A percentile compares a stretch with the other conserved stretches of the same genome.
phyloP scores from a whole-genome alignment of 805 yeast species.

The Naumovozyma dairenensis region DNA sequence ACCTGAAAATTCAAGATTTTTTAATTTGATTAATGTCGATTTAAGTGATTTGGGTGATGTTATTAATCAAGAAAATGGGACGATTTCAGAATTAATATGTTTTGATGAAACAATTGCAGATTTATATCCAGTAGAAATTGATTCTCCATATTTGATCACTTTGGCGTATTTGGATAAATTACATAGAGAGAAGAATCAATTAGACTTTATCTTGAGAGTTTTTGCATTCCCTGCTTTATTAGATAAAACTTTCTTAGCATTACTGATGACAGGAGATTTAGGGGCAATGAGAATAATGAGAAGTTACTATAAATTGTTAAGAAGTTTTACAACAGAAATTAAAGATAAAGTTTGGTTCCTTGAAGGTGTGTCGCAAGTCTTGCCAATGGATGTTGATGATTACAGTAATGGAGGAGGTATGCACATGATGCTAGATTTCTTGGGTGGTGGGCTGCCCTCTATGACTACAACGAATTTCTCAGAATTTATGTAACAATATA shows the following conservation, averaged over 20 bases:
- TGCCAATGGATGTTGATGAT: constrained; percentile 88
- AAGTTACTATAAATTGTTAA: constrained; percentile 69
- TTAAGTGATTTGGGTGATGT: constrained; percentile 78
- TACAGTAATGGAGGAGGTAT: constrained; percentile 89
- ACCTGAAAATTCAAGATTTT: constrained; percentile 56
- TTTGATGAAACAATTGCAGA: constrained; percentile 81
- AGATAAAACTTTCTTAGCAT: constrained; percentile 67
- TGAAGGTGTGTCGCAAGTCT: constrained; percentile 80
- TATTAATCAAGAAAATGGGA: constrained; percentile 28
- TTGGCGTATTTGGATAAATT: constrained; percentile 77
- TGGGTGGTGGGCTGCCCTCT: constrained; percentile 56
- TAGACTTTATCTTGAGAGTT: constrained; percentile 77
- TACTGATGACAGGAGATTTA: constrained; percentile 75
- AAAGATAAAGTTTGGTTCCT: constrained; percentile 88
- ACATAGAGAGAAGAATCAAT: constrained; percentile 69
- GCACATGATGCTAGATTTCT: constrained; percentile 85
- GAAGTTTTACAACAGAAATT: constrained; percentile 78
- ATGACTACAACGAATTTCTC: constrained; percentile 36
- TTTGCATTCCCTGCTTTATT: constrained; percentile 91
- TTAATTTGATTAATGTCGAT: constrained; percentile 72
- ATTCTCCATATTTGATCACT: constrained; percentile 79
- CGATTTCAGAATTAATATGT: constrained; percentile 55
- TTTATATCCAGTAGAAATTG: constrained; percentile 72
- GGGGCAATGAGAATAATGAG: constrained; percentile 88
- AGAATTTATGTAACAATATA: constrained; percentile 24